Evolutionary conservation across 2,329 filamentous ascomycete genomes (phyloP).

Genomic region (Diaporthe australafricana): DNA sequence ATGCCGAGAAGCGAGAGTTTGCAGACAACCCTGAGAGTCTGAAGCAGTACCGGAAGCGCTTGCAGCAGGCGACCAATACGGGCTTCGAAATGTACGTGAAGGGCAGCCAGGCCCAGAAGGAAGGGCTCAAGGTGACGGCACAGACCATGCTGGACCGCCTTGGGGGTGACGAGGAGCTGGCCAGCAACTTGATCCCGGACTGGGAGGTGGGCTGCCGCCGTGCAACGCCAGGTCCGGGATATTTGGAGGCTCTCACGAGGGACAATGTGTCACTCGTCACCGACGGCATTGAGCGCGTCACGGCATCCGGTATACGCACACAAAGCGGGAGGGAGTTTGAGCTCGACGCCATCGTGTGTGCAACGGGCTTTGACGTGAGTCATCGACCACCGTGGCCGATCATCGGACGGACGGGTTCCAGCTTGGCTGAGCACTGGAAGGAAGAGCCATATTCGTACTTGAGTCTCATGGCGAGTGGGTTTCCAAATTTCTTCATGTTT

Average conservation of each 20-base stretch:
- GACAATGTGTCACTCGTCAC: constrained; percentile 14
- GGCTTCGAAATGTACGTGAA: constrained; percentile 37
- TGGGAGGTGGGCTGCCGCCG: constrained; percentile 72
- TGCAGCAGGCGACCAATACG: constrained; percentile 39
- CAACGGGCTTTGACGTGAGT: constrained; percentile 72
- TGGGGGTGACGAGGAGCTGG: constrained; percentile 31
- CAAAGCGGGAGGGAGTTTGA: constrained; percentile 63
- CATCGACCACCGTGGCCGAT: constrained; percentile 69
- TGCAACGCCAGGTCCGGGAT: constrained; percentile 71
- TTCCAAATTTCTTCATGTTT: constrained; percentile 69
- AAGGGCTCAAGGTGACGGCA: constrained; percentile 14
- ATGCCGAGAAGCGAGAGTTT: constrained; percentile 36
- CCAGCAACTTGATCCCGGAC: constrained; percentile 61
- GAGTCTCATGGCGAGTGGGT: constrained; percentile 70
- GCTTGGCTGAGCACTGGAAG: constrained; percentile 68
- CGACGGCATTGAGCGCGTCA: constrained; percentile 57
- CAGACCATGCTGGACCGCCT: constrained; percentile 38
- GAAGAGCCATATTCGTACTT: constrained; percentile 72
- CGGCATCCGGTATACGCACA: constrained; percentile 65
- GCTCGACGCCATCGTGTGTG: constrained; percentile 72
- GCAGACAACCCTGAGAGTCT: constrained; percentile 35
- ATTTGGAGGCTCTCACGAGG: constrained; percentile 67
- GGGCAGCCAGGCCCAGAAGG: constrained; percentile 35
- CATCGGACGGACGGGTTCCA: constrained; percentile 58
- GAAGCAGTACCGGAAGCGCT: constrained; percentile 35